A percentile compares a stretch with the other conserved stretches of the same genome.
phyloP scores from a whole-genome alignment of 495 filamentous ascomycete species.

The Paragyromitra xinjiangensis region DNA sequence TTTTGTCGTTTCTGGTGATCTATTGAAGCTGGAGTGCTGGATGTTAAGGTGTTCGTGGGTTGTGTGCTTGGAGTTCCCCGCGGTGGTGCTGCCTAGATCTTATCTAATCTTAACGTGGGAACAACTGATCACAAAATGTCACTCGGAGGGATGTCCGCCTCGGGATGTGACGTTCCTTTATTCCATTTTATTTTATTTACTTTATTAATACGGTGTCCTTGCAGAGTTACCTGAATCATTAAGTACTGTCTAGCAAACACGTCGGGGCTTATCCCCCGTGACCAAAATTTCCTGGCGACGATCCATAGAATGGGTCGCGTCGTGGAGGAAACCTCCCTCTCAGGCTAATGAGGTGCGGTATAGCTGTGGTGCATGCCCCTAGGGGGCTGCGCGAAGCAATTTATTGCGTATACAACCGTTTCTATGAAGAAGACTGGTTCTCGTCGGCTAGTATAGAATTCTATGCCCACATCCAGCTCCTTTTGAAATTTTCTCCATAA shows the following conservation, averaged over 20 bases:
- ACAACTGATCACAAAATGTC: neutral
- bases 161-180: neutral
- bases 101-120: neutral
- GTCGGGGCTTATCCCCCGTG: too few relatives aligned
- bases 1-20: neutral
- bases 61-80: neutral
- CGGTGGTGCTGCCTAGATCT: neutral
- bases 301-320: neutral
- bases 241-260: neutral
- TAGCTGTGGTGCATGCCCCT: too few relatives aligned
- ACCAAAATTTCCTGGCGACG: too few relatives aligned
- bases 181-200: too few relatives aligned
- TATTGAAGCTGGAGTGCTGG: neutral
- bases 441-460: neutral
- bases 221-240: neutral
- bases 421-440: neutral
- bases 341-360: neutral
- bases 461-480: neutral
- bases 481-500: neutral
- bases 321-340: neutral
- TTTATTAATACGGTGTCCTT: neutral
- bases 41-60: neutral
- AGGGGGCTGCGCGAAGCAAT: too few relatives aligned
- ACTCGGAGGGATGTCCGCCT: neutral
- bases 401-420: neutral